phyloP scores from a whole-genome alignment of 495 filamentous ascomycete genomes.

The Hypoxylon crocopeplum region DNA sequence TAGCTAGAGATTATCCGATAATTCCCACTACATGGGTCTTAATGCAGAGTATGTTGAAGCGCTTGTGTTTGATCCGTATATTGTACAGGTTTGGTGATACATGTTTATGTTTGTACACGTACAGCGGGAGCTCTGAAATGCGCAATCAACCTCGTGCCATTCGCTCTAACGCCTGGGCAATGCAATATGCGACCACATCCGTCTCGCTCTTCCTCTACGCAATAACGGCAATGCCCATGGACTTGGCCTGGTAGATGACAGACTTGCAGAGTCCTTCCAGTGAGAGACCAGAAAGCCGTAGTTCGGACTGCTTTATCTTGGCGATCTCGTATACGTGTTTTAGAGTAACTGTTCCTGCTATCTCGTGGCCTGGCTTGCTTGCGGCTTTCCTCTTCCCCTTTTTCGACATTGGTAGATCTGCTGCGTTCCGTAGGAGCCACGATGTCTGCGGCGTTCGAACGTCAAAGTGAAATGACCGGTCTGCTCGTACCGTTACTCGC shows the following conservation, averaged over 20 bases:
- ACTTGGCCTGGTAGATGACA: constrained; percentile 86
- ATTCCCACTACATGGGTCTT: constrained; percentile 6
- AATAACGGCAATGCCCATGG: constrained; percentile 82
- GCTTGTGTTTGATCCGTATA: constrained; percentile 9
- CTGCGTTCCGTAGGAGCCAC: constrained; percentile 84
- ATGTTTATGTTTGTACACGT: constrained; percentile 18
- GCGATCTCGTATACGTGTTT: constrained; percentile 99
- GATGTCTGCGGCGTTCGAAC: constrained; percentile 91
- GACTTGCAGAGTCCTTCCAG: constrained; percentile 83
- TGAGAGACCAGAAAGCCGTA: constrained; percentile 77
- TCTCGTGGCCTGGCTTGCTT: constrained; percentile 77
- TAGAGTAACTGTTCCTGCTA: constrained; percentile 79
- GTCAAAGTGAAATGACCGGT: constrained; percentile 92
- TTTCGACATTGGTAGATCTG: constrained; percentile 70
- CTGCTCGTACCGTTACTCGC: constrained; percentile 88
- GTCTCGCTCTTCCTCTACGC: constrained; percentile 53
- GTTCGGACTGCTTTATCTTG: constrained; percentile 89
- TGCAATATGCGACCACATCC: not conserved
- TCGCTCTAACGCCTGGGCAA: constrained; percentile 13
- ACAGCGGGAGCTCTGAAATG: constrained; percentile 8
- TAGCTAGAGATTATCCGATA: no score
- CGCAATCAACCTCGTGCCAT: constrained; percentile 13
- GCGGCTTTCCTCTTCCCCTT: constrained; percentile 83
- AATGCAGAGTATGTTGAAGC: not conserved
- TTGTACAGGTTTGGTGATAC: constrained; percentile 27